Conservation (phyloP, 148 eudicot genomes). For the Rhododendron simsii region DNA sequence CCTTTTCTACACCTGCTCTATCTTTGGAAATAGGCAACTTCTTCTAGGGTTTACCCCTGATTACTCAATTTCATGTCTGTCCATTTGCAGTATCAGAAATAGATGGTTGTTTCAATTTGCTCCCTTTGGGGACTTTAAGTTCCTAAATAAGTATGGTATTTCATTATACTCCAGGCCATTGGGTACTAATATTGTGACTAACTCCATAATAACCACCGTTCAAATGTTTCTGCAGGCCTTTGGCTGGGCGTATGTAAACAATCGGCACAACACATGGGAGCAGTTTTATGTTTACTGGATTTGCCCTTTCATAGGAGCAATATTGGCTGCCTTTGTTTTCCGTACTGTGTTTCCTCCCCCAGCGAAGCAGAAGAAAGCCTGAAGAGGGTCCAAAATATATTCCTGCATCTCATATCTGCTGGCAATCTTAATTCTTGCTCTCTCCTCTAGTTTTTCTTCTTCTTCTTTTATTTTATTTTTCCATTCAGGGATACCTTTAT, state of each 20-base stretch:
- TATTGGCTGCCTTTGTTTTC: slow-evolving; percentile 68
- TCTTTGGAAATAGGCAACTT: not conserved
- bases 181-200: not conserved
- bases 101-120: not conserved
- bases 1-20: not conserved
- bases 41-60: not conserved
- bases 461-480: too few relatives aligned
- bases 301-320: slow-evolving; percentile 76
- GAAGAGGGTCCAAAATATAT: not conserved
- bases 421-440: not conserved
- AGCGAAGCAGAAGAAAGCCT: slow-evolving; percentile 45
- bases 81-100: not conserved
- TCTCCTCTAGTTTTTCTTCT: not conserved
- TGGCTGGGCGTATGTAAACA: slow-evolving; percentile 85
- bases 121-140: not conserved
- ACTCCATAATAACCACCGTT: not conserved
- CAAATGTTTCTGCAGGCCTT: slow-evolving; percentile 60
- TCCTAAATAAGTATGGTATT: too few relatives aligned
- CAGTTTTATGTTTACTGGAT: slow-evolving; percentile 92
- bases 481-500: not conserved
- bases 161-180: not conserved
- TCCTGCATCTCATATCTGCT: not conserved
- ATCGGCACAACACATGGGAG: slow-evolving; percentile 81
- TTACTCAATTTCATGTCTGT: not conserved
- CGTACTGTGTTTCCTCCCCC: slow-evolving; percentile 49